Conservation (phyloP, 441 rosid species). For the Gossypium davidsonii region DNA sequence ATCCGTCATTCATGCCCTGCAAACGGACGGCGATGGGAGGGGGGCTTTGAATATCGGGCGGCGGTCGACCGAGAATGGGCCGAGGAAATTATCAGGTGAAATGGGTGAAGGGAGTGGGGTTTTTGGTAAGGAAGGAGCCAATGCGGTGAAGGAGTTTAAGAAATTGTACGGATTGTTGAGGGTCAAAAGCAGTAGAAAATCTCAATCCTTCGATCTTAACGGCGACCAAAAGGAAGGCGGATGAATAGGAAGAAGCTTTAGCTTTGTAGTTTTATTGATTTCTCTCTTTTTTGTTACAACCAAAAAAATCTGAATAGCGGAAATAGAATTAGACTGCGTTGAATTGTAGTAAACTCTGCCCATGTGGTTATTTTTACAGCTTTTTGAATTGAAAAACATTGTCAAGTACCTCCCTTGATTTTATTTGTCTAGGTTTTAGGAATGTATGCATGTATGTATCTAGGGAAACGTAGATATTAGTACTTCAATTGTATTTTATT, state of each 20-base stretch:
- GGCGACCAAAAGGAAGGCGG: background rate
- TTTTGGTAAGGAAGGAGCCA: conserved; percentile 37
- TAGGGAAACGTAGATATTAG: too few species aligned
- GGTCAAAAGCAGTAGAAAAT: conserved; percentile 41
- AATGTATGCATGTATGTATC: too few species aligned
- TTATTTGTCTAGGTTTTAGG: too few species aligned
- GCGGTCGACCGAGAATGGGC: conserved; percentile 14
- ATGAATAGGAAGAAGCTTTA: background rate
- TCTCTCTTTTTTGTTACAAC: background rate
- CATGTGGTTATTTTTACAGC: background rate
- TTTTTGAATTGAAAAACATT: too few species aligned
- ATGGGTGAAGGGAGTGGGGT: conserved; percentile 34
- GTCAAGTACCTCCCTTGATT: too few species aligned
- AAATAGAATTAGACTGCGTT: background rate
- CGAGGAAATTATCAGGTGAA: conserved; percentile 32
- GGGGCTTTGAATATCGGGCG: conserved; percentile 27
- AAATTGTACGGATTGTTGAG: conserved; percentile 53
- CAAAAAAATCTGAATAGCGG: background rate
- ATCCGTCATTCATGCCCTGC: conserved; percentile 51
- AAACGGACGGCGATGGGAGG: conserved; percentile 54
- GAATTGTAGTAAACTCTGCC: background rate
- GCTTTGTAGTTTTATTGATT: background rate
- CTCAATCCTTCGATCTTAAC: conserved; percentile 28
- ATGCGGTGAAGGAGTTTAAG: conserved; percentile 52
- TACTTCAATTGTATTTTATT: too few species aligned